These are phyloP conservation scores for Gastrodia elata DNA, from an alignment of 106 monocot genomes.

Conservation along the genomic window DNA sequence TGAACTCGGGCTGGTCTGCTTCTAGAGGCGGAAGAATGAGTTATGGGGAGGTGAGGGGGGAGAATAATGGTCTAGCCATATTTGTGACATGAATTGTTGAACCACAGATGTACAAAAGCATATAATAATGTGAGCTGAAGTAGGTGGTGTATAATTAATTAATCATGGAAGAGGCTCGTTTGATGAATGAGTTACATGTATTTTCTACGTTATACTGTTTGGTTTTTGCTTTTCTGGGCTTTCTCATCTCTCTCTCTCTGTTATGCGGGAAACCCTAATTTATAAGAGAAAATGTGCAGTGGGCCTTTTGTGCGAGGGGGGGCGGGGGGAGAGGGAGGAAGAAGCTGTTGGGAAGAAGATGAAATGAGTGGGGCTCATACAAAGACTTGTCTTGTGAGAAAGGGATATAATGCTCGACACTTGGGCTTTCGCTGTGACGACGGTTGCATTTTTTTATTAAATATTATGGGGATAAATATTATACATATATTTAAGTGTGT, in stretches of 20 bases:
- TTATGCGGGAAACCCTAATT: neutral
- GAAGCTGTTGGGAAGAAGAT: neutral
- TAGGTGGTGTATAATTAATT: neutral
- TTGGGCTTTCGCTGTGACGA: neutral
- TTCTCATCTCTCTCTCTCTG: neutral
- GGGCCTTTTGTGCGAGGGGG: no score
- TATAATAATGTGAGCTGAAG: neutral
- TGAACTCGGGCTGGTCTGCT: no score
- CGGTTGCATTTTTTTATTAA: neutral
- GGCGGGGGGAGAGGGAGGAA: neutral
- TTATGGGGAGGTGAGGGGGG: neutral
- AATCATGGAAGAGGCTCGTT: neutral
- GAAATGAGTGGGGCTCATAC: neutral
- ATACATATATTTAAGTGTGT: no score
- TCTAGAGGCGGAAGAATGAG: slow-evolving; percentile 2
- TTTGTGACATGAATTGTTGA: slow-evolving; percentile 7
- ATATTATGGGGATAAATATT: no score
- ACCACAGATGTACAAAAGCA: neutral
- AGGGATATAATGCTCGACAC: neutral
- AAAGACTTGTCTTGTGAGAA: neutral
- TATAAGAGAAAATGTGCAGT: neutral
- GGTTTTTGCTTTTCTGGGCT: neutral
- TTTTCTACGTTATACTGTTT: neutral
- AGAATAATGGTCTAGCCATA: slow-evolving; percentile 5
- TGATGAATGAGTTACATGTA: neutral